Evolutionary conservation across 441 rosid genomes (phyloP), one percentile per base, ranked within the genome.

Genomic region (Gossypium schwendimanii): DNA sequence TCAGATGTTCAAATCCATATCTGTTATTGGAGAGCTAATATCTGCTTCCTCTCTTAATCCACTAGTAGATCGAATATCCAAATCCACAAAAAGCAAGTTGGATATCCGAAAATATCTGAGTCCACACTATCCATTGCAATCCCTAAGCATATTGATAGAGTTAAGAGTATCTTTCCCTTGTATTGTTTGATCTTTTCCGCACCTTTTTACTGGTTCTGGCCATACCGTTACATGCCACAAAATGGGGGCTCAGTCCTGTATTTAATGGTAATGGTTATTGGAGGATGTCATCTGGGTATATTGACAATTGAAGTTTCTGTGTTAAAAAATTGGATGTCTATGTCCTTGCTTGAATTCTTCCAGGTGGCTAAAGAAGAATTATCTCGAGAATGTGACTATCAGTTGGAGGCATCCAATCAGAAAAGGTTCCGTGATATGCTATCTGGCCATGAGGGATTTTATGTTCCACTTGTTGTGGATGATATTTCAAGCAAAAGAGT

Each of bases 291-390:
- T 55, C 39, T 71, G 60, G 20, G 31, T 15, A 63, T 71, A 44
- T 63, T 59, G 49, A 73, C 63, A 54, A 63, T 45, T 39, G 54
- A 26, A 50, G 5, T 36, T 9, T 24, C 39, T 68, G n/a, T 71
- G 47, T 61, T 41, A 6, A 39, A 1, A 50, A 70, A 59, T 62
- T 70, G 26, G 11, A 73, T 47, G 71, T 70, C 80, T 76, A 77
- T 73, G n/a, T 36, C 49, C 47, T 73, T 33, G 33, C 24, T 15
- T 28, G 17, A 61, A 47, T 61, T 52, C 67, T 60, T 76, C 69
- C 78, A 94, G 98, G 99, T 94, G 59, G 98, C 99, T 4, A 92
- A 86, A 84, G 93, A 89, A 76, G 99, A 94, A 82, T 77, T 92
- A 73, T 84, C 97, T 58, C 86, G 87, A 39, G 99, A 94, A 77